phyloP scores from a whole-genome alignment of 2,329 filamentous ascomycete genomes.

The Colletotrichum siamense region DNA sequence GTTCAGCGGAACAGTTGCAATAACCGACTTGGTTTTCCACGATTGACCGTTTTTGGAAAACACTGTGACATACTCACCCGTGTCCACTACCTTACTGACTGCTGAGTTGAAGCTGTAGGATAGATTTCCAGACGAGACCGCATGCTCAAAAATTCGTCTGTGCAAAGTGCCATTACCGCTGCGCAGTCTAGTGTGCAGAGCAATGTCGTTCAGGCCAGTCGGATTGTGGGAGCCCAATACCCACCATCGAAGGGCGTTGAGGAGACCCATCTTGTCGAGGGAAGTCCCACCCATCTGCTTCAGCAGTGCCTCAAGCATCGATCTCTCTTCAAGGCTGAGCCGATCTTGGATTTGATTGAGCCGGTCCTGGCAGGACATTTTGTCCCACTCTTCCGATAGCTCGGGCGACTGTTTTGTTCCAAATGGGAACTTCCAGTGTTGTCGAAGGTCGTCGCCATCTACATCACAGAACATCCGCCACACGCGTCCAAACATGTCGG shows the following conservation, averaged over 20 bases:
- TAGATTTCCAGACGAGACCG: neutral
- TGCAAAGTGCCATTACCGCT: constrained; percentile 13
- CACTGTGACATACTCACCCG: neutral
- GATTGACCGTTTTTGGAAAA: neutral
- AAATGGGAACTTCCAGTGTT: constrained; percentile 4
- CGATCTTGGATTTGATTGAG: constrained; percentile 31
- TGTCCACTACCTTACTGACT: neutral
- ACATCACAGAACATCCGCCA: neutral
- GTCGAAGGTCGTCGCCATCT: neutral
- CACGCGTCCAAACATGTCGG: constrained; percentile 27
- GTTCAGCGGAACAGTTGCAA: neutral
- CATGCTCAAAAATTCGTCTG: neutral
- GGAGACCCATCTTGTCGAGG: constrained; percentile 27
- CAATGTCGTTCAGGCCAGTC: neutral
- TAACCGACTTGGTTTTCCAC: neutral
- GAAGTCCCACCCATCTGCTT: constrained; percentile 29
- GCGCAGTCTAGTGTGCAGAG: constrained; percentile 9
- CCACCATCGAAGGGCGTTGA: constrained; percentile 6
- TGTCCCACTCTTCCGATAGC: constrained; percentile 21
- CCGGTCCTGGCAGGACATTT: constrained; percentile 32
- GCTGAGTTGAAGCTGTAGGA: neutral
- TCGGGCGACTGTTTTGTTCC: constrained; percentile 2
- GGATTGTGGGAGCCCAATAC: constrained; percentile 24
- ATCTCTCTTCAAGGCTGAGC: constrained; percentile 30
- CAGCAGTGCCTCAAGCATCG: constrained; percentile 27